Evolutionary conservation across 129 eudicot genomes (phyloP).

Genomic region (Sambucus nigra): DNA sequence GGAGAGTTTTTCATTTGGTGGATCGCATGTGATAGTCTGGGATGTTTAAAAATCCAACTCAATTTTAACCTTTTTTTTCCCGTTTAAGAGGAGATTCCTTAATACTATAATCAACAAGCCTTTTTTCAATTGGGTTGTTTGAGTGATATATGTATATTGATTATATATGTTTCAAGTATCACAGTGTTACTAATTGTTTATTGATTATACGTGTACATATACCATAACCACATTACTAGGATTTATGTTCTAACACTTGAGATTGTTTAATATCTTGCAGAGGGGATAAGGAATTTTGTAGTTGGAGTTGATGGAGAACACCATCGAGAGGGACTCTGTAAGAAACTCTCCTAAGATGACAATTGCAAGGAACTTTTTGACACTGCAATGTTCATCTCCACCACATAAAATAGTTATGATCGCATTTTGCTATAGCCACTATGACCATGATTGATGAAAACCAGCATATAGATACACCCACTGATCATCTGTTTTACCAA

Average conservation of each 20-base stretch:
- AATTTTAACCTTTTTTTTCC: too few species aligned
- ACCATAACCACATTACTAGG: not conserved
- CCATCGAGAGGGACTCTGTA: slow-evolving; percentile 24
- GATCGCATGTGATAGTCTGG: too few species aligned
- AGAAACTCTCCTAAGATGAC: slow-evolving; percentile 18
- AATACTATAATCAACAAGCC: too few species aligned
- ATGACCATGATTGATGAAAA: slow-evolving; percentile 53
- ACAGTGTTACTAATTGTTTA: too few species aligned
- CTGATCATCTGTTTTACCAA: slow-evolving; percentile 57
- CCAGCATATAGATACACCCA: slow-evolving; percentile 18
- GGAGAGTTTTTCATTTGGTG: too few species aligned
- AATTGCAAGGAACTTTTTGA: slow-evolving; percentile 48
- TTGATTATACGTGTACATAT: too few species aligned
- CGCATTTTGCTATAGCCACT: slow-evolving; percentile 33
- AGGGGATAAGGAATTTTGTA: slow-evolving; percentile 97
- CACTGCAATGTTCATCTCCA: slow-evolving; percentile 52
- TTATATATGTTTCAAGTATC: too few species aligned
- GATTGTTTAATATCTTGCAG: slow-evolving; percentile 27
- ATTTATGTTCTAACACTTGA: not conserved
- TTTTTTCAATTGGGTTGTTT: too few species aligned
- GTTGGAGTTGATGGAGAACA: slow-evolving; percentile 65
- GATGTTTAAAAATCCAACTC: too few species aligned
- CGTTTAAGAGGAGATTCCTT: too few species aligned
- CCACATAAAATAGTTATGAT: slow-evolving; percentile 39
- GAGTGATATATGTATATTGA: too few species aligned